phyloP scores from a whole-genome alignment of 2,329 filamentous ascomycete species.

The Onygenales sp. region DNA sequence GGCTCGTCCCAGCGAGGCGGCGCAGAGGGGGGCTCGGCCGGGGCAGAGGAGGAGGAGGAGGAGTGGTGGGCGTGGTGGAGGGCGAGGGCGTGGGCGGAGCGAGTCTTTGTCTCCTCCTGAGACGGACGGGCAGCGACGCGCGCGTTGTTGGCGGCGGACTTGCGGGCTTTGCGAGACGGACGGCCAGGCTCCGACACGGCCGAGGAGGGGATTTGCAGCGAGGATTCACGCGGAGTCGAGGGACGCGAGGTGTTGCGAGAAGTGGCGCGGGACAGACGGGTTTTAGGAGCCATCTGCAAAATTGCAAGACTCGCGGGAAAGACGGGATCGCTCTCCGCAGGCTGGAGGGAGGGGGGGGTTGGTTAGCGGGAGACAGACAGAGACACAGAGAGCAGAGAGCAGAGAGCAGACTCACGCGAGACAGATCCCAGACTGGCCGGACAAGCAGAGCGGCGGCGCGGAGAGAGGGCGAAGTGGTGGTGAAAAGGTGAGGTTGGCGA shows the following conservation, averaged over 20 bases:
- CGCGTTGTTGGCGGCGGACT: conserved; percentile 18
- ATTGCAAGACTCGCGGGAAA: conserved; percentile 2
- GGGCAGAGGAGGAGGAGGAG: not conserved
- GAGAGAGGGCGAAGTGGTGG: not conserved
- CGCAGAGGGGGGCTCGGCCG: not conserved
- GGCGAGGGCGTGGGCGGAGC: not conserved
- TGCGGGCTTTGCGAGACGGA: conserved; percentile 22
- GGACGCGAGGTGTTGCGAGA: conserved; percentile 22
- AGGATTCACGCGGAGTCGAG: conserved; percentile 20
- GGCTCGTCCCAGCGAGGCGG: not conserved
- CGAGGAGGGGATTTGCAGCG: conserved; percentile 13
- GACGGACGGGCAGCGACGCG: conserved; percentile 17
- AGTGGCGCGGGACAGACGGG: conserved; percentile 23
- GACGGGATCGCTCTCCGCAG: conserved; percentile 5
- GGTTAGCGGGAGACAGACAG: conserved; percentile 22
- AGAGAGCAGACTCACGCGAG: not conserved
- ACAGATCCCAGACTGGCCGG: not conserved
- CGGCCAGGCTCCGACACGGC: conserved; percentile 19
- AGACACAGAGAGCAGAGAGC: conserved; percentile 5
- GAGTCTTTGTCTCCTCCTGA: conserved; percentile 7
- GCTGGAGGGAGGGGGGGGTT: conserved; percentile 18
- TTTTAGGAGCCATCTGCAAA: conserved; percentile 23
- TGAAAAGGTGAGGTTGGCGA: not conserved
- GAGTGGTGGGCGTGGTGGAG: not conserved
- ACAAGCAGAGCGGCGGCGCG: not conserved